Evolutionary conservation across 306 rosid genomes (phyloP).

Genomic region (Pachyrhizus erosus): DNA sequence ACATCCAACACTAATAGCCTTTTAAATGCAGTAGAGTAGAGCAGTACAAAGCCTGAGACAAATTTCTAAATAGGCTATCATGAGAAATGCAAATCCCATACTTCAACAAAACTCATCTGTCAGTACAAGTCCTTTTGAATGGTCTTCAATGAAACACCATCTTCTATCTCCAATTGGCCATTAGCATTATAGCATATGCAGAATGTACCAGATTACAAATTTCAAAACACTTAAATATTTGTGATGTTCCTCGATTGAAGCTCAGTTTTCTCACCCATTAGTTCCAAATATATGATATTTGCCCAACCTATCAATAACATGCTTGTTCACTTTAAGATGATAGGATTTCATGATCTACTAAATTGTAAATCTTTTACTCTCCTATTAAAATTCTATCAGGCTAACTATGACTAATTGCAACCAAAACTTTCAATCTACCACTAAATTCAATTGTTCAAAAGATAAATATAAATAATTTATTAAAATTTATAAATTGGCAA

Average conservation of each 20-base stretch:
- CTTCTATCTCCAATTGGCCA: background rate
- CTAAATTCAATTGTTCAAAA: background rate
- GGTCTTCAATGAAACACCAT: background rate
- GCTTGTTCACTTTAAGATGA: conserved; percentile 10
- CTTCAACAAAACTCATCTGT: conserved; percentile 10
- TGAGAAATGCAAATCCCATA: background rate
- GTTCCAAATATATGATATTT: background rate
- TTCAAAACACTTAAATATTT: background rate
- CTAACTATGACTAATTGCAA: background rate
- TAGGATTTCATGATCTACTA: conserved; percentile 5
- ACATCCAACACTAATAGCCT: background rate
- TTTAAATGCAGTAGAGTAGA: background rate
- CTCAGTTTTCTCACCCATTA: background rate
- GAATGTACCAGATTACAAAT: conserved; percentile 2
- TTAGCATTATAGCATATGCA: conserved; percentile 25
- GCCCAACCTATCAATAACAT: background rate
- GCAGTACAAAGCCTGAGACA: conserved; percentile 12
- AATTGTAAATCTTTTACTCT: conserved; percentile 6
- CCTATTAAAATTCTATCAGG: background rate
- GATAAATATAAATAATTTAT: background rate
- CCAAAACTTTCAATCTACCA: conserved; percentile 8
- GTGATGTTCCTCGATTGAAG: background rate
- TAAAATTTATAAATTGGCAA: conserved; percentile 7
- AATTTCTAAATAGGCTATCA: conserved; percentile 2
- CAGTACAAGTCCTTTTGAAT: background rate